phyloP scores from a whole-genome alignment of 2,329 filamentous ascomycete species.

The Stemphylium lycopersici region DNA sequence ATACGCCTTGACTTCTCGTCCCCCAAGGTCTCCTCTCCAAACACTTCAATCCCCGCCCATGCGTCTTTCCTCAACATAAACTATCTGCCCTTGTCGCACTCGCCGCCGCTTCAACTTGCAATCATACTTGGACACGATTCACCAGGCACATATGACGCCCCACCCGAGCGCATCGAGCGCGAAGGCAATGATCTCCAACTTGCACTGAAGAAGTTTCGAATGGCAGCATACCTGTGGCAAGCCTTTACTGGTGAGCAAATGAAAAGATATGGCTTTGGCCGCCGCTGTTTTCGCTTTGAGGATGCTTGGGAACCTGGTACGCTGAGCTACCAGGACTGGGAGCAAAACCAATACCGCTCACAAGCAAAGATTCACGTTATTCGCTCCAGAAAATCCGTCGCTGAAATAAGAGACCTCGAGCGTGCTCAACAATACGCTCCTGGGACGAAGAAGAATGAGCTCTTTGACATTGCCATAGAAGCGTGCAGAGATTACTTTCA shows the following conservation, averaged over 20 bases:
- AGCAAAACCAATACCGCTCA: constrained; percentile 77
- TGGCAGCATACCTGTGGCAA: constrained; percentile 96
- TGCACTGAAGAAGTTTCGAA: constrained; percentile 88
- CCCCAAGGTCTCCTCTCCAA: constrained; percentile 75
- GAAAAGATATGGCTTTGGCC: constrained; percentile 84
- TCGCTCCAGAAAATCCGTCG: constrained; percentile 79
- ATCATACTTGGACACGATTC: constrained; percentile 90
- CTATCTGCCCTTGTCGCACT: constrained; percentile 78
- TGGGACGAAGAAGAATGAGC: constrained; percentile 71
- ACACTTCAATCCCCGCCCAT: constrained; percentile 72
- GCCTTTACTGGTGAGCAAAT: constrained; percentile 97
- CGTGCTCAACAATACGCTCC: constrained; percentile 76
- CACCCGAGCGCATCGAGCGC: constrained; percentile 73
- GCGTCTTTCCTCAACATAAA: constrained; percentile 82
- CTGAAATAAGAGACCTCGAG: constrained; percentile 79
- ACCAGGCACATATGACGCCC: constrained; percentile 80
- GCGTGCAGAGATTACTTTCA: constrained; percentile 81
- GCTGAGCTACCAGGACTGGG: constrained; percentile 74
- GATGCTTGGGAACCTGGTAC: constrained; percentile 93
- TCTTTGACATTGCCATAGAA: constrained; percentile 78
- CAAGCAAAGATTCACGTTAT: constrained; percentile 91
- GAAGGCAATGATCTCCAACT: constrained; percentile 83
- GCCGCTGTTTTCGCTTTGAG: constrained; percentile 87
- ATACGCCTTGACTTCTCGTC: constrained; percentile 87
- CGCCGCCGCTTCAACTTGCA: constrained; percentile 86